Percentiles rank a stretch among this genome's conserved stretches.
These are phyloP conservation scores for Thinopyrum elongatum DNA, from an alignment of 176 grass and related monocot genomes.

Conservation along the genomic window DNA sequence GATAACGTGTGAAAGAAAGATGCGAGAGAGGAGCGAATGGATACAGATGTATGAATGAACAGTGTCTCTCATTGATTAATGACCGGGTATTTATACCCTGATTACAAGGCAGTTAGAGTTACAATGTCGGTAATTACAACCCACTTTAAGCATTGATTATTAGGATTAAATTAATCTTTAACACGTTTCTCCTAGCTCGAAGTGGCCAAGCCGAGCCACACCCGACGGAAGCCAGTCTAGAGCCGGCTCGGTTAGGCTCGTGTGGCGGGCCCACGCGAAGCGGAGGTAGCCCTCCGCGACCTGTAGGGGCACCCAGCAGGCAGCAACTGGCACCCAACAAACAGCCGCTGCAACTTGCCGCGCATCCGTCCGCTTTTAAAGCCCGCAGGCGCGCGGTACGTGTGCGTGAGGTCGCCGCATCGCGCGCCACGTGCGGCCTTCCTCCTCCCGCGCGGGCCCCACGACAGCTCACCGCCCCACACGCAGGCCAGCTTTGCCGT, in stretches of 20 bases:
- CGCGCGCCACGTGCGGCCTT: conserved; percentile 44
- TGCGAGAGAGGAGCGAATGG: no score
- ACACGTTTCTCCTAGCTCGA: neutral
- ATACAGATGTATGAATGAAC: no score
- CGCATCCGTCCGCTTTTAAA: conserved; percentile 11
- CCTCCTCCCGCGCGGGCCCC: neutral
- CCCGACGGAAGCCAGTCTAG: no score
- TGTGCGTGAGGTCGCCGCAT: conserved; percentile 46
- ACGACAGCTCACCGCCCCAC: conserved; percentile 26
- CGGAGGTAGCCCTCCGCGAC: neutral
- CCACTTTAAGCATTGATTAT: no score
- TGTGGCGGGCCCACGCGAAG: neutral
- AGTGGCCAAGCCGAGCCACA: neutral
- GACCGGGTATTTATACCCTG: no score
- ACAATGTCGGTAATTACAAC: no score
- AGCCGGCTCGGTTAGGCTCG: neutral
- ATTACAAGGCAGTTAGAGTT: no score
- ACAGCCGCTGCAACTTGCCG: conserved; percentile 27
- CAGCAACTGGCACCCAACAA: conserved; percentile 35
- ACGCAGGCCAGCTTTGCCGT: conserved; percentile 11
- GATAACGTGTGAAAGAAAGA: no score
- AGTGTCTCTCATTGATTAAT: no score
- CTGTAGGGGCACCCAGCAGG: conserved; percentile 26
- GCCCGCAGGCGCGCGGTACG: neutral
- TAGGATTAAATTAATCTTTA: no score